phyloP scores from a whole-genome alignment of 495 filamentous ascomycete species.

The Aspergillus asperescens region DNA sequence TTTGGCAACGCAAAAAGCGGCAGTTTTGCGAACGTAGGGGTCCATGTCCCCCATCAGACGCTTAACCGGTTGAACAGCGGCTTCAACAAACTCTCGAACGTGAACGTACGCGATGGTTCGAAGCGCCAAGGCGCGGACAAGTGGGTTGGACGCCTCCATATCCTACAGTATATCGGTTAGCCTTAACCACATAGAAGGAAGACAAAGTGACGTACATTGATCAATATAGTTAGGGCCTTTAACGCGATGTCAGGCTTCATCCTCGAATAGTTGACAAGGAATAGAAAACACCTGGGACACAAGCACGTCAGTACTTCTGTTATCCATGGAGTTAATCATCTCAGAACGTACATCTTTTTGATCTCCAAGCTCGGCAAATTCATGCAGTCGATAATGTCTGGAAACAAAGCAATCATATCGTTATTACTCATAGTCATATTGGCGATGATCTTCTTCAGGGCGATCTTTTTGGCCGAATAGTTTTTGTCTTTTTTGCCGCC shows the following conservation, averaged over 20 bases:
- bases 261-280: constrained; percentile 92
- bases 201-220: constrained; percentile 54
- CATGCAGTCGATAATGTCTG: constrained; percentile 94
- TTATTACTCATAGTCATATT: constrained; percentile 99
- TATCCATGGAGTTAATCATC: too few relatives aligned
- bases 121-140: constrained; percentile 87
- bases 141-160: constrained; percentile 87
- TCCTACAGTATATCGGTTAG: constrained; percentile 51
- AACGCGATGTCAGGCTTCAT: constrained; percentile 92
- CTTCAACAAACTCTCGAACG: constrained; percentile 91
- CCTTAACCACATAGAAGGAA: background rate
- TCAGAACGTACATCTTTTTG: constrained; percentile 86
- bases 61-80: constrained; percentile 79
- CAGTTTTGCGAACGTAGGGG: constrained; percentile 96
- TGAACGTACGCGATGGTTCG: constrained; percentile 97
- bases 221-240: constrained; percentile 82
- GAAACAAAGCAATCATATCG: constrained; percentile 96
- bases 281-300: constrained; percentile 82
- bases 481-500: constrained; percentile 99
- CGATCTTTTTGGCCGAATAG: constrained; percentile 93
- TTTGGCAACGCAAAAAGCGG: constrained; percentile 94
- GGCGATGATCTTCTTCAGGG: constrained; percentile 98
- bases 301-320: background rate
- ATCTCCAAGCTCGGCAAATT: constrained; percentile 89
- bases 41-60: constrained; percentile 79